These are phyloP conservation scores for Leccinum barrowsii DNA, from an alignment of 768 basidiomycete genomes.

Conservation along the genomic window DNA sequence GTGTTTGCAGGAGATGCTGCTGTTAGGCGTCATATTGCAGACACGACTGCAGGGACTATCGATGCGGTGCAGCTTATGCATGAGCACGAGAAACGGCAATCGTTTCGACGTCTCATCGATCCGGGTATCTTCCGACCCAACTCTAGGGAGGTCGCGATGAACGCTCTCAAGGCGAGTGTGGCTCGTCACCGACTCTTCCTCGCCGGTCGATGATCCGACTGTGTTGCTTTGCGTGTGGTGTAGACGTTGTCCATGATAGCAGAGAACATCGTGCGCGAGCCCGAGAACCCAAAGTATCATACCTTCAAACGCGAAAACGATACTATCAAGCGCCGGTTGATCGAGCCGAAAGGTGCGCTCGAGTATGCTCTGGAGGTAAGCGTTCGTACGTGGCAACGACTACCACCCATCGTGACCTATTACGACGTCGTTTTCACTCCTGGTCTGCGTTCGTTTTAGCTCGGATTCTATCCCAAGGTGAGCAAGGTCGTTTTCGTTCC, in stretches of 20 bases:
- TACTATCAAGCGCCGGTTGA: constrained; percentile 59
- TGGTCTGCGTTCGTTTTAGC: constrained; percentile 35
- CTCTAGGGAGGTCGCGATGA: constrained; percentile 52
- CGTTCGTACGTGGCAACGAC: constrained; percentile 2
- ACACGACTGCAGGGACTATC: constrained; percentile 20
- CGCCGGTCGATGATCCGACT: neutral
- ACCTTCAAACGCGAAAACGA: constrained; percentile 75
- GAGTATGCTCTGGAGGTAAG: constrained; percentile 79
- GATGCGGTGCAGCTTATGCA: constrained; percentile 22
- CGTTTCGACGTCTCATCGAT: constrained; percentile 73
- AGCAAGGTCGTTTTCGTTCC: neutral
- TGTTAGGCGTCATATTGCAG: constrained; percentile 16
- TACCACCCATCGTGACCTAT: neutral
- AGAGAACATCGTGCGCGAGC: constrained; percentile 71
- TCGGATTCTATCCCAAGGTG: constrained; percentile 74
- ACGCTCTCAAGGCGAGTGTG: constrained; percentile 55
- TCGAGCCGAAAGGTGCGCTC: constrained; percentile 67
- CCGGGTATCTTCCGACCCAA: constrained; percentile 77
- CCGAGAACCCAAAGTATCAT: constrained; percentile 67
- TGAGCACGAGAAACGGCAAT: constrained; percentile 66
- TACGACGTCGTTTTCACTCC: neutral
- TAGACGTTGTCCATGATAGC: constrained; percentile 63
- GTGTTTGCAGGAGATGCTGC: constrained; percentile 16
- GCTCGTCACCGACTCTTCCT: neutral
- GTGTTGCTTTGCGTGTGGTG: neutral